phyloP scores from a whole-genome alignment of 2,329 filamentous ascomycete genomes.

The Scedosporium boydii region DNA sequence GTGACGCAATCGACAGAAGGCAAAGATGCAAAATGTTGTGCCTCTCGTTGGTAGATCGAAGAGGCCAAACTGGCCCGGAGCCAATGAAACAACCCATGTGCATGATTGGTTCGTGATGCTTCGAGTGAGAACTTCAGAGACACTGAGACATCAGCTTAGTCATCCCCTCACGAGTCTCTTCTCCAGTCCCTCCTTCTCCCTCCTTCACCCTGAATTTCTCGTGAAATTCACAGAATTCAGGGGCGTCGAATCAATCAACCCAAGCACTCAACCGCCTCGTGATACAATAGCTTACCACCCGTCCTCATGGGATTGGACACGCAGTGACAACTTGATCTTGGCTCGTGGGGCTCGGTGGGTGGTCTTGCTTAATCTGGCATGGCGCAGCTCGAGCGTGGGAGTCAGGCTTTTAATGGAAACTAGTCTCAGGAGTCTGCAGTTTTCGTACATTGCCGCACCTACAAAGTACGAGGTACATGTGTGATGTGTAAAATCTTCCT shows the following conservation, averaged over 20 bases:
- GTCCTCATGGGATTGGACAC: neutral
- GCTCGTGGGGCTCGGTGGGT: neutral
- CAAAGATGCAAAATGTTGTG: neutral
- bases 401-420: too few species aligned
- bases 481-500: too few species aligned
- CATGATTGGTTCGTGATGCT: neutral
- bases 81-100: conserved; percentile 2
- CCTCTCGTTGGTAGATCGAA: neutral
- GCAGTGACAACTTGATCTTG: neutral
- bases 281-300: neutral
- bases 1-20: neutral
- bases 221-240: neutral
- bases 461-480: too few species aligned
- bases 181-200: neutral
- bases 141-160: neutral
- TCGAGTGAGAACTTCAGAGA: neutral
- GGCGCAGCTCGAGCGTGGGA: too few species aligned
- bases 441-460: too few species aligned
- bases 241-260: neutral
- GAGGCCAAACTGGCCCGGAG: neutral
- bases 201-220: neutral
- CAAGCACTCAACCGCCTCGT: neutral
- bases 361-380: neutral
- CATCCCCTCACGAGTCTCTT: neutral
- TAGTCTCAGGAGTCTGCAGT: too few species aligned